phyloP scores from a whole-genome alignment of 805 yeast species.

The Candida ficus region DNA sequence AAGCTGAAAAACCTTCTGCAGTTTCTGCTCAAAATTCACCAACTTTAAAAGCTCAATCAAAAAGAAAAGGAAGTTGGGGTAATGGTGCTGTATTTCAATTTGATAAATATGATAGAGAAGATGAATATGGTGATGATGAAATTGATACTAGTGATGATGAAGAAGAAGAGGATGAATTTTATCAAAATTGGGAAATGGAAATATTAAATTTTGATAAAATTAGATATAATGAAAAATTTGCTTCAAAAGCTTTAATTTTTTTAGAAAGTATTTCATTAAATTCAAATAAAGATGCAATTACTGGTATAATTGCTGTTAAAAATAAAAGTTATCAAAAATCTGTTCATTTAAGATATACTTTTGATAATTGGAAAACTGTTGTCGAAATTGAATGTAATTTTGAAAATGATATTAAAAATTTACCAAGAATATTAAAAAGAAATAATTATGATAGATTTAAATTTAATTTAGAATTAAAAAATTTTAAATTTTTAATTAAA shows the following conservation, averaged over 20 bases:
- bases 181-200: constrained; percentile 40
- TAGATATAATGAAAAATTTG: constrained; percentile 41
- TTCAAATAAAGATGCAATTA: constrained; percentile 49
- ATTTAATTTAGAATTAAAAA: constrained; percentile 52
- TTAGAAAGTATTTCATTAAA: constrained; percentile 61
- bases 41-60: constrained; percentile 20
- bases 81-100: constrained; percentile 24
- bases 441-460: constrained; percentile 66
- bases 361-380: constrained; percentile 74
- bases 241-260: constrained; percentile 38
- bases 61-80: constrained; percentile 24
- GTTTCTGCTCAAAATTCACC: constrained; percentile 70
- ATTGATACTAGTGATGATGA: constrained; percentile 18
- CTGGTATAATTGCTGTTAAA: constrained; percentile 75
- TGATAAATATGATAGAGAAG: constrained; percentile 10
- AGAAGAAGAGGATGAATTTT: constrained; percentile 20
- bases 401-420: constrained; percentile 37
- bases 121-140: constrained; percentile 15
- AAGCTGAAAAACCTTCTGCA: constrained; percentile 70
- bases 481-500: constrained; percentile 15
- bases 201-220: constrained; percentile 37
- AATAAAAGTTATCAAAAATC: constrained; percentile 66
- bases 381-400: constrained; percentile 63
- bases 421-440: constrained; percentile 42
- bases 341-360: constrained; percentile 67